Base-by-base conservation (phyloP, 495 filamentous ascomycete genomes). In the Penicillium taxi region DNA sequence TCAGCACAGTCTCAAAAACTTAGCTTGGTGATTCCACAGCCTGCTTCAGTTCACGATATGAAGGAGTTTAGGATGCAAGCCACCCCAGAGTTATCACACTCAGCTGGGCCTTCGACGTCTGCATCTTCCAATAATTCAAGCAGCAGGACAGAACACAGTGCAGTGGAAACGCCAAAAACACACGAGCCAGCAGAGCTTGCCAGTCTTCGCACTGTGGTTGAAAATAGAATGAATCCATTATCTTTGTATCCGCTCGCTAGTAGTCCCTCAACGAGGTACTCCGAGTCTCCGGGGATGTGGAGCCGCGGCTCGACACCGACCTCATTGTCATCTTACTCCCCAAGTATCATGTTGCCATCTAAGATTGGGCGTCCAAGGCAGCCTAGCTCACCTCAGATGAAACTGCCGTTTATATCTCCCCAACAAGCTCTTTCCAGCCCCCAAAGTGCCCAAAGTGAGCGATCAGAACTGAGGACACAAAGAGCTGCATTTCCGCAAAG, bases 281-380 rank as follows among this genome's bases (percentile, higher is more conserved):
- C 90, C 20, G 86, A 82, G 35, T 98, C 91, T 2, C 91, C 91
- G 7, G 84, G 87, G 4, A 70, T 84, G 21, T 96, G 93, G 67
- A 69, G 67, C 63, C 94, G 90, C 48, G 82, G 86, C 26, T 94
- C 91, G 7, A 96, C 91, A 2, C 89, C 91, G 1, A 95, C 89
- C n/a, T 95, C 91, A 6, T 76, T 88, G 52, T 94, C 88, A 6
- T 96, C 91, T n/a, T 84, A 91, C 55, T 98, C 91, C 23, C 88
- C 91, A 8, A 84, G 86, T 1, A 73, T 86, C 24, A 56, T 82
- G 40, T 63, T 79, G 21, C 76, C 84, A 13, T 60, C 59, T 2
- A 78, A 84, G 39, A 48, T 69, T 44, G 61, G 68, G 20, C 74
- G 78, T 39, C 56, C 72, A 23, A 72, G 73, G 58, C 81, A 81